Conservation (phyloP, 306 rosid species). For the Lathyrus oleraceus region DNA sequence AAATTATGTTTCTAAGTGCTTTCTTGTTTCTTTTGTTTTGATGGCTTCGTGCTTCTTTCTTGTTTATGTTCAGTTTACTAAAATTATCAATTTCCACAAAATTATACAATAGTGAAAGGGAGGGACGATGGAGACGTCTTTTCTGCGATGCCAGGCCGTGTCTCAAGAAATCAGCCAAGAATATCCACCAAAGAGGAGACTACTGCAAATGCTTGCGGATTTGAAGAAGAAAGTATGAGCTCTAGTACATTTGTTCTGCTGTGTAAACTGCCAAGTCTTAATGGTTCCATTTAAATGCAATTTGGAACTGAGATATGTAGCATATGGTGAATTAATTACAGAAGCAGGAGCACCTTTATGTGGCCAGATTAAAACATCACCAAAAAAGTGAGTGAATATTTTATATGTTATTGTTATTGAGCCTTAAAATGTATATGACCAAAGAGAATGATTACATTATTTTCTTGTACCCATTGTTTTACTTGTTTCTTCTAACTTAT, state of each 20-base stretch:
- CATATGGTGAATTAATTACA: slow-evolving; percentile 38
- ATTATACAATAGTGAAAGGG: slow-evolving; percentile 40
- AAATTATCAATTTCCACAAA: slow-evolving; percentile 3
- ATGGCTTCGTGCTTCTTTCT: slow-evolving; percentile 22
- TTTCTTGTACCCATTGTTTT: slow-evolving; percentile 8
- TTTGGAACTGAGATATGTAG: slow-evolving; percentile 33
- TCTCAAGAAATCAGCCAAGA: slow-evolving; percentile 42
- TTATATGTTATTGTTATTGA: slow-evolving; percentile 7
- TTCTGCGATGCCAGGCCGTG: slow-evolving; percentile 37
- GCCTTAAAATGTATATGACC: slow-evolving; percentile 17
- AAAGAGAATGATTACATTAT: slow-evolving; percentile 28
- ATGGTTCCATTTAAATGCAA: slow-evolving; percentile 10
- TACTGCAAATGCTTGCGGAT: slow-evolving; percentile 40
- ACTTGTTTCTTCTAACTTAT: slow-evolving; percentile 27
- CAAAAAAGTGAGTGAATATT: slow-evolving; percentile 58
- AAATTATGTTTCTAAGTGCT: slow-evolving; percentile 8
- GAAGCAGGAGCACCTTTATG: slow-evolving; percentile 52
- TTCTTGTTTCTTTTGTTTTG: slow-evolving; percentile 35
- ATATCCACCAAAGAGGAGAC: slow-evolving; percentile 37
- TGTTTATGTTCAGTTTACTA: slow-evolving; percentile 26
- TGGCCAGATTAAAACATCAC: slow-evolving; percentile 51
- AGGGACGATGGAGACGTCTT: slow-evolving; percentile 41
- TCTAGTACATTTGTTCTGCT: slow-evolving; percentile 36
- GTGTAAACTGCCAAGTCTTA: slow-evolving; percentile 32
- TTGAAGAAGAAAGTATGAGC: slow-evolving; percentile 64